Base-by-base conservation (phyloP, 31 red algal species). In the Odonthalia washingtoniensis region DNA sequence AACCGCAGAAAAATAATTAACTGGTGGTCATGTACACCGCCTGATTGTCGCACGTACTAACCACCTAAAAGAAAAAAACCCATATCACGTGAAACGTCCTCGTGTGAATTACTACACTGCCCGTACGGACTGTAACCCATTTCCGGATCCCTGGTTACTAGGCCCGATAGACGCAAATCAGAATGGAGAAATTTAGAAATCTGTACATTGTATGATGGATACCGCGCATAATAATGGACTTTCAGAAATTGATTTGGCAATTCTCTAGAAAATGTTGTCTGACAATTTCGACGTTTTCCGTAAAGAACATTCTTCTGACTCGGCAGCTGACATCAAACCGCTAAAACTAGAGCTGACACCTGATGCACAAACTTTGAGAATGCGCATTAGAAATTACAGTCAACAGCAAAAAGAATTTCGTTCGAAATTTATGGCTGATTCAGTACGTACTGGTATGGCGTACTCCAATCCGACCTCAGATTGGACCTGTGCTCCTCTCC, bases 121-220 rank as follows among this genome's bases (percentile, higher is more conserved):
- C 3, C 67, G 82, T 32, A n/a, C n/a, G n/a, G n/a, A n/a, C n/a
- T n/a, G n/a, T 73, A 66, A 85, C 31, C 82, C 82, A 42, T 74
- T 85, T 33, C 65, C 40, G 38, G 65, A 85, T 18, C 37, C 65
- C 28, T 85, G 37, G 2, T 30, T 85, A 21, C 82, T 85, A 32
- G 82, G 73, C 43, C 82, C 82, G 40, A 49, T 85, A 36, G 68
- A 85, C 65, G 2, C 42, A 27, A 27, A 85, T 33, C 40, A 85
- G 82, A 64, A 85, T 9, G 16, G 3, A 21, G 82, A 72, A 37
- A 74, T 73, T 33, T 14, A 31, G 37, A 74, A 2, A 72, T 31
- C 2, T 18, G 82, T 85, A 2, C 36, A 74, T 57, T 2, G 4
- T 5, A 73, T 74, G 17, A 45, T 57, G 65, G 73, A 85, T 2